A percentile compares a stretch with the other conserved stretches of the same genome.
Conservation (phyloP, 805 yeast species). For the Saturnispora hagleri region DNA sequence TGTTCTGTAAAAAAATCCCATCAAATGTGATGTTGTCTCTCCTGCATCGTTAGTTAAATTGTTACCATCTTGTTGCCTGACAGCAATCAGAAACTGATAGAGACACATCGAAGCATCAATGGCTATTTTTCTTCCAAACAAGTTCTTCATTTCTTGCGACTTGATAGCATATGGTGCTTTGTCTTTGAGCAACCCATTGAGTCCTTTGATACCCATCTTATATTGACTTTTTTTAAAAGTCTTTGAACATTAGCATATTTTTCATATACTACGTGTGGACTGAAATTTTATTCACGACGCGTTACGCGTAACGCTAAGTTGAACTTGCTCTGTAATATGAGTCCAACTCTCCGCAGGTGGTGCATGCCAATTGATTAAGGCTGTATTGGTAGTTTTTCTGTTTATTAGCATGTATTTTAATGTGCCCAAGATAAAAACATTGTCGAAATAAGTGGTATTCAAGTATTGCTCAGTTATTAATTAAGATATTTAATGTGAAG, state of each 20-base stretch:
- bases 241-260: too few species aligned
- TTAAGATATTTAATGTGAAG: too few species aligned
- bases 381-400: too few species aligned
- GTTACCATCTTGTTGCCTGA: slow-evolving; percentile 94
- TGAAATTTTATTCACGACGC: background rate
- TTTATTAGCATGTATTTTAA: too few species aligned
- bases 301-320: background rate
- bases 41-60: slow-evolving; percentile 84
- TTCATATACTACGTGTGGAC: background rate
- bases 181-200: slow-evolving; percentile 79
- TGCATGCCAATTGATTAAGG: too few species aligned
- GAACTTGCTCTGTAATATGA: too few species aligned
- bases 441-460: too few species aligned
- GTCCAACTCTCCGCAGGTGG: too few species aligned
- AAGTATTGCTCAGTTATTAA: too few species aligned
- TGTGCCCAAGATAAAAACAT: too few species aligned
- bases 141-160: slow-evolving; percentile 70
- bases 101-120: slow-evolving; percentile 95
- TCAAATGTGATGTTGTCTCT: slow-evolving; percentile 84
- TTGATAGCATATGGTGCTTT: slow-evolving; percentile 80
- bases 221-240: background rate
- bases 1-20: slow-evolving; percentile 95
- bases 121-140: slow-evolving; percentile 95
- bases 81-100: slow-evolving; percentile 93
- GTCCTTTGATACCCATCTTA: slow-evolving; percentile 45